Percentiles rank a stretch among this genome's conserved stretches.
Evolutionary conservation across 2,329 filamentous ascomycete species (phyloP).

Genomic region (Diaporthe australafricana): DNA sequence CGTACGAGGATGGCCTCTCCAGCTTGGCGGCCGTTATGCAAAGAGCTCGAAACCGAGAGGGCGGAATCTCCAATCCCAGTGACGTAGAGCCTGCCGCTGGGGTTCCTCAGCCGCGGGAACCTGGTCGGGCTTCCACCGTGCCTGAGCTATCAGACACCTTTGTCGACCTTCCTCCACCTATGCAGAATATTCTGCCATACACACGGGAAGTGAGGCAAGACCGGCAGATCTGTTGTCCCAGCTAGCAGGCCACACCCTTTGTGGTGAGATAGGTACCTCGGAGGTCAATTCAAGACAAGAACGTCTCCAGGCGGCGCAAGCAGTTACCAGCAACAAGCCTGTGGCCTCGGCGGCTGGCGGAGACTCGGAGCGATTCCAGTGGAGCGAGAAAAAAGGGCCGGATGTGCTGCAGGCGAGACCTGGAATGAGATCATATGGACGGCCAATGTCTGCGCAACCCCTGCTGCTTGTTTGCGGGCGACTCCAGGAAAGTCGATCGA

Average conservation of each 20-base stretch:
- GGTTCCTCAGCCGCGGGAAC: conserved; percentile 19
- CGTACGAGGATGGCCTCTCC: conserved; percentile 34
- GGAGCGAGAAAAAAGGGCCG: conserved; percentile 38
- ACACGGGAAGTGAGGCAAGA: neutral
- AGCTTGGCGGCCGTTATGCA: conserved; percentile 49
- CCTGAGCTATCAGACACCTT: neutral
- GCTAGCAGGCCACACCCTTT: conserved; percentile 3
- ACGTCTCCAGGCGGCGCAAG: conserved; percentile 9
- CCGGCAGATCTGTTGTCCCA: neutral
- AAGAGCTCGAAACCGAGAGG: conserved; percentile 40
- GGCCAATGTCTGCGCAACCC: conserved; percentile 30
- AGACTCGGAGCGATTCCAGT: conserved; percentile 33
- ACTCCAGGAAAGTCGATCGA: conserved; percentile 6
- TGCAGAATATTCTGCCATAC: neutral
- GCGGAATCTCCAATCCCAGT: conserved; percentile 23
- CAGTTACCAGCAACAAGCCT: conserved; percentile 35
- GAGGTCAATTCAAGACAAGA: conserved; percentile 9
- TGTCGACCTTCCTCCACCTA: conserved; percentile 2
- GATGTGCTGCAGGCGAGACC: conserved; percentile 36
- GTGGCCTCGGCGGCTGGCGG: conserved; percentile 34
- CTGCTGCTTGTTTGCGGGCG: conserved; percentile 17
- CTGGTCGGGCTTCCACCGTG: conserved; percentile 6
- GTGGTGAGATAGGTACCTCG: conserved; percentile 25
- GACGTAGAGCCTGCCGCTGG: conserved; percentile 23
- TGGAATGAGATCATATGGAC: conserved; percentile 37